Evolutionary conservation across 208 protist genomes (phyloP), one percentile per base, ranked within the genome.

Genomic region (Trypanosoma conorhini): DNA sequence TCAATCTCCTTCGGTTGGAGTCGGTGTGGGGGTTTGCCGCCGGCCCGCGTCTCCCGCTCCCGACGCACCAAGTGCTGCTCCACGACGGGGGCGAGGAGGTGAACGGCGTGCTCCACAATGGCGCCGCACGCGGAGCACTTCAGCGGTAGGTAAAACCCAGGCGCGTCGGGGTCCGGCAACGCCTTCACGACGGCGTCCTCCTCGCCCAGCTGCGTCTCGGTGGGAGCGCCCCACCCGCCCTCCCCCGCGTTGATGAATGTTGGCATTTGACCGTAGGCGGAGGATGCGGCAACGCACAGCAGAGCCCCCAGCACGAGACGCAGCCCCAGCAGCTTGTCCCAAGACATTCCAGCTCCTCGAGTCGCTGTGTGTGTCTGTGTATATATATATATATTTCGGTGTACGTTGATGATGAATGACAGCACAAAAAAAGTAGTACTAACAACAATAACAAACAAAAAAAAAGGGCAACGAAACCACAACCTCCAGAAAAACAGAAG

Each of bases 81-180:
- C 62, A 77, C 67, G 24, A 56, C 64, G 19, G 57, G 56, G 9
- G 31, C 2, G 1, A 77, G 50, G 28, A 77, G 65, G 28, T 69
- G 35, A 1, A 77, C 58, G 9, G 65, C 65, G 2, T 72, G 50
- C 60, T 72, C 65, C 17, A 70, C 54, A 44, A 77, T 35, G 26
- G 72, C 72, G n/a, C 72, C 72, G 26, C 72, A 77, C 19, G 72
- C 72, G 5, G 63, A 63, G 38, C 72, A 77, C 58, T 67, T 64
- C 3, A 77, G 72, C 2, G 72, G 65, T 8, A 35, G 22, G 5
- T 40, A 31, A 8, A 71, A 24, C 38, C 67, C 24, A 1, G 65
- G 72, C 8, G 42, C 33, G 5, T 24, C 44, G 30, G 70, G 70
- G 31, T 76, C 44, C 22, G 70, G 70, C 30, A 76, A 5, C 3